Evolutionary conservation across 192 early-diverging fungal genomes (phyloP).

Genomic region (Coemansia sp.): DNA sequence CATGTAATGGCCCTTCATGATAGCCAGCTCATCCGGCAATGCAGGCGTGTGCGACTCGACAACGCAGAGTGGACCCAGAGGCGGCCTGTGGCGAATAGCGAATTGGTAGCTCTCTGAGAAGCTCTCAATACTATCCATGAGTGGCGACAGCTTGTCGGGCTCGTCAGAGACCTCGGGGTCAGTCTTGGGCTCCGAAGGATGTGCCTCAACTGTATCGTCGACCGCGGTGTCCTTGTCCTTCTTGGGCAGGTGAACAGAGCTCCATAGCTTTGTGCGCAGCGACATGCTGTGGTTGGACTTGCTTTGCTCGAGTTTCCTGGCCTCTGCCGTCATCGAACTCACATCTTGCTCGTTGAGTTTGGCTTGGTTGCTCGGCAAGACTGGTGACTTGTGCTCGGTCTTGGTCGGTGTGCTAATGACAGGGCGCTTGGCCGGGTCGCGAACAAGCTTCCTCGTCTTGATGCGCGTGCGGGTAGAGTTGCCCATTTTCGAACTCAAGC

Average conservation of each 20-base stretch:
- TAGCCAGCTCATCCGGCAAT: constrained; percentile 38
- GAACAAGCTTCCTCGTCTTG: constrained; percentile 51
- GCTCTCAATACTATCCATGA: constrained; percentile 45
- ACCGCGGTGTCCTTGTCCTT: not conserved
- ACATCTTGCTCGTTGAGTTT: not conserved
- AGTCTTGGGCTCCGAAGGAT: not conserved
- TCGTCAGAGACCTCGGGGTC: not conserved
- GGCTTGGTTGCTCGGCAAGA: not conserved
- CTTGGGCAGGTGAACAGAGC: not conserved
- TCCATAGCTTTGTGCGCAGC: constrained; percentile 21
- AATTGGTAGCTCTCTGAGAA: constrained; percentile 53
- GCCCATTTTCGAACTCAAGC: constrained; percentile 5
- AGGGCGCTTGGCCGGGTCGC: constrained; percentile 18
- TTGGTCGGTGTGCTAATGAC: not conserved
- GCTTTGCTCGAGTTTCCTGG: not conserved
- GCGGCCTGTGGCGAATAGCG: constrained; percentile 48
- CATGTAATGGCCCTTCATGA: constrained; percentile 25
- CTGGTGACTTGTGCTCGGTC: not conserved
- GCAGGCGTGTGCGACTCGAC: constrained; percentile 40
- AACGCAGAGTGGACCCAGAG: constrained; percentile 34
- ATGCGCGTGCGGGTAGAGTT: not conserved
- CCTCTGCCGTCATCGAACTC: not conserved
- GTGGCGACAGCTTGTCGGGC: constrained; percentile 9
- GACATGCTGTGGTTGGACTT: constrained; percentile 15
- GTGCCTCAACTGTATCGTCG: not conserved